Percentiles rank a stretch among this genome's conserved stretches.
Conservation (phyloP, 2,329 filamentous ascomycete genomes). For the Ampelomyces quisqualis region DNA sequence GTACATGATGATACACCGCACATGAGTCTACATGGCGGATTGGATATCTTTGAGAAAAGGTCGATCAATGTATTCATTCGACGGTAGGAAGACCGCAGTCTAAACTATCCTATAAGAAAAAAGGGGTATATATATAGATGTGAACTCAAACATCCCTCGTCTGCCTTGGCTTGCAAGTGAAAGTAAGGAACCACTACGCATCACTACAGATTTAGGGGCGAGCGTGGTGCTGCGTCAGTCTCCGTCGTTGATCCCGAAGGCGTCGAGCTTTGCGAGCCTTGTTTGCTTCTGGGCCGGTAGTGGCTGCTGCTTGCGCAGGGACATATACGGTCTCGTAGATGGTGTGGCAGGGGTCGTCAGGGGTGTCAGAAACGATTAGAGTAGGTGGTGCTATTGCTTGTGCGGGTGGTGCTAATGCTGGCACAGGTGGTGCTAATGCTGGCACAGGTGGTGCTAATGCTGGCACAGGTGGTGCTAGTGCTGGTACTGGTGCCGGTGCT, state of each 20-base stretch:
- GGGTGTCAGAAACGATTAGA: conserved; percentile 7
- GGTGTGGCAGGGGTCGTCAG: conserved; percentile 10
- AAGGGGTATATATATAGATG: no score
- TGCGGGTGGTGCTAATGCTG: no score
- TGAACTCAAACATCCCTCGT: no score
- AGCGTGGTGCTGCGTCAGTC: conserved; percentile 17
- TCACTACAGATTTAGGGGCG: conserved; percentile 3
- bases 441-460: no score
- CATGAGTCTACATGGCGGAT: no score
- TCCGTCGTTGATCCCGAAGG: conserved; percentile 19
- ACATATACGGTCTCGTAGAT: conserved; percentile 15
- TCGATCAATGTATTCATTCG: no score
- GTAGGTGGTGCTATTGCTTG: conserved; percentile 7
- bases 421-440: no score
- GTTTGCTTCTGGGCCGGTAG: conserved; percentile 9
- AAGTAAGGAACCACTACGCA: not conserved
- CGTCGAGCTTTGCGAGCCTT: conserved; percentile 17
- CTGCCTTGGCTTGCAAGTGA: not conserved
- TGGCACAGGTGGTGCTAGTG: no score
- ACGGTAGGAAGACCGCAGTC: no score
- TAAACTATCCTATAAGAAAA: no score
- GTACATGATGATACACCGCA: no score
- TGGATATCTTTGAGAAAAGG: no score
- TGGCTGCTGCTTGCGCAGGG: conserved; percentile 9
- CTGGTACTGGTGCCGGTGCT: conserved; percentile 2